Base-by-base conservation (phyloP, 495 filamentous ascomycete species). In the Bryoglossum gracile region DNA sequence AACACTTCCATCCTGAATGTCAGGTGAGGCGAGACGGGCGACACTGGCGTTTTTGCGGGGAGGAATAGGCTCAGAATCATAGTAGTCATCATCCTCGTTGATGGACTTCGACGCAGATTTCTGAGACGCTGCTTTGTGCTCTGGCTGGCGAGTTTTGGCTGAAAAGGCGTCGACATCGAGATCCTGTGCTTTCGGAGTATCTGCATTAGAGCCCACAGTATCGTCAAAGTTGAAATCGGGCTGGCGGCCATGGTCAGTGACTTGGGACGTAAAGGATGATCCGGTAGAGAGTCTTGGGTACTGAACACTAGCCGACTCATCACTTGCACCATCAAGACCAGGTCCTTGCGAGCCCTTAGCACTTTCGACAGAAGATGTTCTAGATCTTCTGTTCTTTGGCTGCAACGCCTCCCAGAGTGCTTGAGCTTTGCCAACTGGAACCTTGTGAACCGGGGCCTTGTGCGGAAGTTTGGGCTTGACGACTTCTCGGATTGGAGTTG, bases 151-250 rank as follows among this genome's bases (percentile, higher is more conserved):
- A 4, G 2, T 45, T 9, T 17, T 32, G 13, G n/a, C 4, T 13
- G 43, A 47, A 23, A 13, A 19, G 8, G 33, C 9, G 16, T 46
- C 43, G 18, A 18, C 19, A n/a, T 46, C 50, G 5, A 42, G n/a
- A 21, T 21, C 36, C 11, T 43, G 16, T 3, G 17, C 43, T 17
- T 54, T 48, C 2, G 39, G 19, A 18, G 22, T 45, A 22, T 51
- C 51, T 6, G n/a, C 25, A 32, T 36, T 51, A 21, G 38, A 14
- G 9, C 11, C 3, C 35, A 25, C 14, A 28, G 23, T 45, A 13
- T 60, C 57, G 21, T 60, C 57, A 46, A 54, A 60, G 23, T 37
- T 37, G 8, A 50, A 47, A 22, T 56, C 57, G 3, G 57, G 57
- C 30, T 60, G 57, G 6, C 46, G 54, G 8, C 55, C 54, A 19